These are phyloP conservation scores for Fusarium piperis DNA, from an alignment of 2,329 filamentous ascomycete species.

Conservation along the genomic window DNA sequence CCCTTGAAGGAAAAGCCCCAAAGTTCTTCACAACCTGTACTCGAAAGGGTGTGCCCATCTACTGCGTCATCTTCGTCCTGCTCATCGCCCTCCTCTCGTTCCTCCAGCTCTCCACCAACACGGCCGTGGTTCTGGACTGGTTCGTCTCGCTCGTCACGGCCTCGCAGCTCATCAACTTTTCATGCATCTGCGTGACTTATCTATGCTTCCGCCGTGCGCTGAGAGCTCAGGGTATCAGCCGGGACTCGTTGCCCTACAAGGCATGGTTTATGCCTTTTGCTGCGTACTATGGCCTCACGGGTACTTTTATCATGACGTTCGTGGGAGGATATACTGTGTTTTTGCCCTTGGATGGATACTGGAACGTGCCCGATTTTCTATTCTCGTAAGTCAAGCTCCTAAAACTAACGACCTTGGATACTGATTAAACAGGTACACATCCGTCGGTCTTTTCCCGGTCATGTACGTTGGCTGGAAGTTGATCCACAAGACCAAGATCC, in stretches of 20 bases:
- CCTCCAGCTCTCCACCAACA: constrained; percentile 73
- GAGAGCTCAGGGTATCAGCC: constrained; percentile 73
- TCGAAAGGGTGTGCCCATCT: constrained; percentile 75
- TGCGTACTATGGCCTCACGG: constrained; percentile 72
- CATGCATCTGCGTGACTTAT: constrained; percentile 75
- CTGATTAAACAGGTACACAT: constrained; percentile 65
- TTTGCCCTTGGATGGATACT: constrained; percentile 66
- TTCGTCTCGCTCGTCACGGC: constrained; percentile 76
- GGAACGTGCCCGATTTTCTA: constrained; percentile 76
- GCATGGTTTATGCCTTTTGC: constrained; percentile 76
- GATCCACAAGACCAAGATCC: constrained; percentile 68
- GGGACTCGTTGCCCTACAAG: constrained; percentile 75
- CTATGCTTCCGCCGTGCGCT: constrained; percentile 77
- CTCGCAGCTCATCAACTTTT: constrained; percentile 78
- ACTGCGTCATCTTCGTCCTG: constrained; percentile 74
- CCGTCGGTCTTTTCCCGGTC: constrained; percentile 75
- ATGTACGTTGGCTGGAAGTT: constrained; percentile 79
- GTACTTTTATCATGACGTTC: constrained; percentile 76
- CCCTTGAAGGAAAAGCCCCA: constrained; percentile 74
- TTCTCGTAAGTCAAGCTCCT: constrained; percentile 66
- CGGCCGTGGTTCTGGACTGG: constrained; percentile 76
- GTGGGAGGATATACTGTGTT: constrained; percentile 83
- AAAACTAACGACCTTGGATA: neutral
- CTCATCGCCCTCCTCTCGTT: constrained; percentile 77
- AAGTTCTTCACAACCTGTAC: constrained; percentile 69